phyloP scores from a whole-genome alignment of 148 eudicot species.

The Heliosperma pusillum region DNA sequence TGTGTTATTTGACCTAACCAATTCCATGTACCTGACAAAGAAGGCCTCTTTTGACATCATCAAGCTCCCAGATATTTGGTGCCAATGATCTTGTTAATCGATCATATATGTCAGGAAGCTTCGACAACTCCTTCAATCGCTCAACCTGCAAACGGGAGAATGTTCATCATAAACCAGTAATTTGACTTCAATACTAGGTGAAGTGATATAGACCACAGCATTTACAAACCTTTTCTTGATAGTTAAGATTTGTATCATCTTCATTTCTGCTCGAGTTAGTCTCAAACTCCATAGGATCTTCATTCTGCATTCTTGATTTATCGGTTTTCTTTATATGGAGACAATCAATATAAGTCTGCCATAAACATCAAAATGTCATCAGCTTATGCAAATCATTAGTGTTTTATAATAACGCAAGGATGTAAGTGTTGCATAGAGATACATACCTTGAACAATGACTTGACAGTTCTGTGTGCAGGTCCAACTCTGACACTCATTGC shows the following conservation, averaged over 20 bases:
- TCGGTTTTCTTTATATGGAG: conserved; percentile 86
- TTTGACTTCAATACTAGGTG: neutral
- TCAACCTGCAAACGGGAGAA: conserved; percentile 51
- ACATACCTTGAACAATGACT: conserved; percentile 85
- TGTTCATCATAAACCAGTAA: conserved; percentile 3
- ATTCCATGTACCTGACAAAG: conserved; percentile 75
- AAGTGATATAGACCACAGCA: neutral
- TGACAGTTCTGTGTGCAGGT: conserved; percentile 87
- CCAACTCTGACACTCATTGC: conserved; percentile 98
- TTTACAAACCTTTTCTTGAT: conserved; percentile 47
- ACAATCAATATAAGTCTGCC: conserved; percentile 96
- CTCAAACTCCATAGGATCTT: conserved; percentile 75
- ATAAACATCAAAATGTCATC: conserved; percentile 12
- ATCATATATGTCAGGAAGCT: conserved; percentile 72
- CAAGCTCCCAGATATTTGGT: conserved; percentile 99
- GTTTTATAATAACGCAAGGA: neutral
- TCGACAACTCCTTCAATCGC: conserved; percentile 69
- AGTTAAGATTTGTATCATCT: conserved; percentile 44
- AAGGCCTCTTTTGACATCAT: conserved; percentile 96
- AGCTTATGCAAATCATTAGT: neutral
- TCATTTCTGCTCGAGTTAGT: conserved; percentile 45
- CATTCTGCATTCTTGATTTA: conserved; percentile 73
- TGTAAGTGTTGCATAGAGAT: neutral
- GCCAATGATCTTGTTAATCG: conserved; percentile 81
- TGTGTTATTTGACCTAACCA: conserved; percentile 1